Conservation (phyloP, 208 protist species). For the Trypanosoma rangeli region DNA sequence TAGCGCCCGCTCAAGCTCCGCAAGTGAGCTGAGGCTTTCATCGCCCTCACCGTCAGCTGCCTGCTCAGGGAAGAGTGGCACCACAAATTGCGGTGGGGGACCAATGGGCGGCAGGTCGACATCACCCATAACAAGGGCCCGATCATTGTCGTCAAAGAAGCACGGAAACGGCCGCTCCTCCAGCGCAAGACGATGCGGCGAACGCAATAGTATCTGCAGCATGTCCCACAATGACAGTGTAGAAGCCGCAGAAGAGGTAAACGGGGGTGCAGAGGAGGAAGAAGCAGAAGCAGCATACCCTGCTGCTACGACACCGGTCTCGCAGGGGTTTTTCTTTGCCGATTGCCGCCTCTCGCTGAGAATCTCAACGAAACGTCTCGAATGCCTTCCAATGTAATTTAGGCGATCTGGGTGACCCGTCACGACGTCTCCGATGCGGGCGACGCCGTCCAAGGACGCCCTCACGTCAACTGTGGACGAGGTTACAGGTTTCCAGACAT, state of each 20-base stretch:
- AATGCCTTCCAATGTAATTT: constrained; percentile 43
- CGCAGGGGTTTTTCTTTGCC: constrained; percentile 16
- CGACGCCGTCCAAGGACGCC: constrained; percentile 11
- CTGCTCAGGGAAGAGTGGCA: constrained; percentile 34
- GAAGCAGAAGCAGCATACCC: neutral
- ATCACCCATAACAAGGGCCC: constrained; percentile 38
- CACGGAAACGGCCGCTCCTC: constrained; percentile 53
- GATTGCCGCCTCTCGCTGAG: constrained; percentile 14
- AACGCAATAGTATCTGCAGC: constrained; percentile 32
- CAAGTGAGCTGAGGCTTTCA: constrained; percentile 34
- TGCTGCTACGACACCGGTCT: neutral
- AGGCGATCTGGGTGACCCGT: constrained; percentile 54
- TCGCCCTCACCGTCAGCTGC: constrained; percentile 1
- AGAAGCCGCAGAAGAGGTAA: neutral
- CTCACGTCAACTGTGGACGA: constrained; percentile 20
- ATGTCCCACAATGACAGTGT: constrained; percentile 40
- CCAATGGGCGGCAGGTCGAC: constrained; percentile 38
- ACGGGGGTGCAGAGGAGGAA: neutral
- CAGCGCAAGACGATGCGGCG: constrained; percentile 50
- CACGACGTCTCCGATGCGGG: constrained; percentile 57
- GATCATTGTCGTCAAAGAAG: constrained; percentile 42
- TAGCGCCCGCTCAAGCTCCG: constrained; percentile 37
- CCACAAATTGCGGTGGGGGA: constrained; percentile 35
- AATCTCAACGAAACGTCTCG: constrained; percentile 31
- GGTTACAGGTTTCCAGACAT: constrained; percentile 42